phyloP scores from a whole-genome alignment of 108 stramenopile genomes.

The Cyclostephanos tholiformis region DNA sequence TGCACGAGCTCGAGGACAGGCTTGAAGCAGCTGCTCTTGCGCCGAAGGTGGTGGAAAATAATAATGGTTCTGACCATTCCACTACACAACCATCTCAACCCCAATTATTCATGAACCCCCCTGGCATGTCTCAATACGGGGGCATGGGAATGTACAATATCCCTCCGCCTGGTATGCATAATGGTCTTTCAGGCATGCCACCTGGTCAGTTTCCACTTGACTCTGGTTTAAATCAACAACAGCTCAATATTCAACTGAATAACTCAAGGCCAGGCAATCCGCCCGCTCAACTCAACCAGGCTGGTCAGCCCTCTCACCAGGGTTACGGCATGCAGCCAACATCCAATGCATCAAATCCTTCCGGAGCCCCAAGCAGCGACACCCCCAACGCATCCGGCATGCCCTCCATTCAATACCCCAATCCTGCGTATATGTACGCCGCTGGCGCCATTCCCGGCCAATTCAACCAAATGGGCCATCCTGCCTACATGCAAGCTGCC shows the following conservation, averaged over 20 bases:
- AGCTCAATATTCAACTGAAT: conserved; percentile 42
- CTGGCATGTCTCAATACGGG: conserved; percentile 56
- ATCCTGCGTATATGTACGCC: conserved; percentile 61
- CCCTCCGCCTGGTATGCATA: conserved; percentile 31
- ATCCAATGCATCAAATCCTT: conserved; percentile 16
- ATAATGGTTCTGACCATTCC: conserved; percentile 18
- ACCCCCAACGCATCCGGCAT: conserved; percentile 46
- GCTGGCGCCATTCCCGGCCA: conserved; percentile 45
- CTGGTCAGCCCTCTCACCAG: conserved; percentile 24
- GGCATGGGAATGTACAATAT: conserved; percentile 68
- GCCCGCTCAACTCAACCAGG: conserved; percentile 30
- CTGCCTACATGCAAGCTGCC: conserved; percentile 63
- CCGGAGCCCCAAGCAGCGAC: conserved; percentile 44
- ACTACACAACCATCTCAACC: conserved; percentile 41
- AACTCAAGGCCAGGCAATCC: conserved; percentile 5
- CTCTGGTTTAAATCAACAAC: conserved; percentile 62
- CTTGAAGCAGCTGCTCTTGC: conserved; percentile 62
- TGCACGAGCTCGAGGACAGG: conserved; percentile 85
- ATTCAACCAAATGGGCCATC: conserved; percentile 73
- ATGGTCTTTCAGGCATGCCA: conserved; percentile 42
- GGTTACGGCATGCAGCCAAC: conserved; percentile 46
- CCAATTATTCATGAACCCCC: conserved; percentile 46
- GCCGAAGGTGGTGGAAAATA: conserved; percentile 30
- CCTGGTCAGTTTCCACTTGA: conserved; percentile 54
- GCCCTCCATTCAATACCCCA: conserved; percentile 74